Percentiles rank a stretch among this genome's conserved stretches.
Evolutionary conservation across 768 basidiomycete genomes (phyloP).

Genomic region (Suillus plorans): DNA sequence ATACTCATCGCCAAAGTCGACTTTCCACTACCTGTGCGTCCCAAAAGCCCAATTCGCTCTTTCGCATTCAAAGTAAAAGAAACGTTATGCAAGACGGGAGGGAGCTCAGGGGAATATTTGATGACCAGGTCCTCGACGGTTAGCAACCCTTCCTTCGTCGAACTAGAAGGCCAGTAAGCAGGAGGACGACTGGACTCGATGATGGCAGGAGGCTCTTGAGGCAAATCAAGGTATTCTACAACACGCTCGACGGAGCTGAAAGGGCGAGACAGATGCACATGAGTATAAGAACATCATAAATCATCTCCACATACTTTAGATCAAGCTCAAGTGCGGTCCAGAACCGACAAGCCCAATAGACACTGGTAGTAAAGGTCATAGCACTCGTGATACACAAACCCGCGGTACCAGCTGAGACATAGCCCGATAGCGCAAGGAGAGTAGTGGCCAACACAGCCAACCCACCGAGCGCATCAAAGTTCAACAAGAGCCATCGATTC

Average conservation of each 20-base stretch:
- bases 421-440: constrained; percentile 68
- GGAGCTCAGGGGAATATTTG: constrained; percentile 84
- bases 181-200: constrained; percentile 77
- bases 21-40: constrained; percentile 82
- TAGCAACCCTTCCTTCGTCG: constrained; percentile 57
- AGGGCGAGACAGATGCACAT: constrained; percentile 9
- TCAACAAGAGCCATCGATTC: constrained; percentile 80
- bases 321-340: constrained; percentile 67
- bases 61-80: constrained; percentile 71
- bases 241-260: constrained; percentile 84
- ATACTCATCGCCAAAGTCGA: constrained; percentile 86
- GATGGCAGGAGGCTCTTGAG: constrained; percentile 79
- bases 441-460: constrained; percentile 73
- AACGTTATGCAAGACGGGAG: constrained; percentile 72
- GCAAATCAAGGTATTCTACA: constrained; percentile 87
- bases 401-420: constrained; percentile 59
- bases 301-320: constrained; percentile 54
- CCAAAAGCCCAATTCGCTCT: constrained; percentile 78
- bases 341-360: constrained; percentile 52
- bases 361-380: constrained; percentile 54
- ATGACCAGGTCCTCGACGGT: constrained; percentile 73
- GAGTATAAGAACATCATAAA: background rate
- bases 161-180: constrained; percentile 89
- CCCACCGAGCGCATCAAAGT: constrained; percentile 79
- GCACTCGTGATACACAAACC: constrained; percentile 77